Evolutionary conservation across 2,329 filamentous ascomycete genomes (phyloP).

Genomic region (Penicillium sp.): DNA sequence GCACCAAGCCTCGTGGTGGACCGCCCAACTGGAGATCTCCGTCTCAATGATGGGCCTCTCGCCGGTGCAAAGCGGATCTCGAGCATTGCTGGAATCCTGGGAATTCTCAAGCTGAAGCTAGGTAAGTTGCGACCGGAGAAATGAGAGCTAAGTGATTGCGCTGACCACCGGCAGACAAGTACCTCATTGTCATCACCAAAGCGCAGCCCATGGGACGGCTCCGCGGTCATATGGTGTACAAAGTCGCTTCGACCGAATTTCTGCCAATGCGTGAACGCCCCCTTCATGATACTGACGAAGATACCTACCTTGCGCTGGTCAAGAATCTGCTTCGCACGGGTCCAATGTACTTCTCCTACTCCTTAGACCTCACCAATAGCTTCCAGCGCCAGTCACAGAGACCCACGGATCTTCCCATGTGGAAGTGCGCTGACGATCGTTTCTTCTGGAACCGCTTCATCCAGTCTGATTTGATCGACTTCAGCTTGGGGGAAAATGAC

Average conservation of each 20-base stretch:
- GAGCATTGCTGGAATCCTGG: slow-evolving; percentile 91
- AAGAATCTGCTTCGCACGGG: slow-evolving; percentile 78
- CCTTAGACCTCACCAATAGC: slow-evolving; percentile 91
- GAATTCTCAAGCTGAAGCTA: slow-evolving; percentile 87
- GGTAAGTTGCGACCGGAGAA: slow-evolving; percentile 55
- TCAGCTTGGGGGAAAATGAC: slow-evolving; percentile 61
- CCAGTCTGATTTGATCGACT: slow-evolving; percentile 86
- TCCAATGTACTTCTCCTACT: slow-evolving; percentile 98
- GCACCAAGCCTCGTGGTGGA: slow-evolving; percentile 86
- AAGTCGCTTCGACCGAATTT: slow-evolving; percentile 85
- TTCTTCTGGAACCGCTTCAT: slow-evolving; percentile 99
- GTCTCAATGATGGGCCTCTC: slow-evolving; percentile 76
- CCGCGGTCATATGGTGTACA: slow-evolving; percentile 96
- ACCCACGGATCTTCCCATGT: slow-evolving; percentile 71
- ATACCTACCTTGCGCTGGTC: slow-evolving; percentile 80
- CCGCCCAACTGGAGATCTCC: slow-evolving; percentile 85
- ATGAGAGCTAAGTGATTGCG: background rate
- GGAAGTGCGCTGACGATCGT: slow-evolving; percentile 90
- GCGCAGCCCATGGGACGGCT: slow-evolving; percentile 85
- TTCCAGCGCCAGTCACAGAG: slow-evolving; percentile 89
- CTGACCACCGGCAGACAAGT: slow-evolving; percentile 67
- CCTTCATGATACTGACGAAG: slow-evolving; percentile 89
- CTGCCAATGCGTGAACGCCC: slow-evolving; percentile 89
- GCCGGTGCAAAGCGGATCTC: slow-evolving; percentile 80
- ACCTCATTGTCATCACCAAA: slow-evolving; percentile 95